These are phyloP conservation scores for Ustilaginoidea virens DNA, from an alignment of 2,329 filamentous ascomycete species.

Conservation along the genomic window DNA sequence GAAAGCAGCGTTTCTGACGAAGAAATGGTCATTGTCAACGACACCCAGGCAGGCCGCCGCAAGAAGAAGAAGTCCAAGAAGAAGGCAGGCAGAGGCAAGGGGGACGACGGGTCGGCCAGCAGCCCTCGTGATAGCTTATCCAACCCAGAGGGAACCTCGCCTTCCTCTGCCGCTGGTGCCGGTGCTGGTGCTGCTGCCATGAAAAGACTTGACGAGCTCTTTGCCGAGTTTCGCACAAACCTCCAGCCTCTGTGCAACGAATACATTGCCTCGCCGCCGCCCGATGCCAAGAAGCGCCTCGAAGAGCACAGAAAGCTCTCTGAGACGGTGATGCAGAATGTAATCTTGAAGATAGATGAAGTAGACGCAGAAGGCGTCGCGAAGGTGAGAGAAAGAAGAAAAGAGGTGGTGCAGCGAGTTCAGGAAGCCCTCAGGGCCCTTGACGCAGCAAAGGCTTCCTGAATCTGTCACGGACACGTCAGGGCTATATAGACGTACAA, in stretches of 20 bases:
- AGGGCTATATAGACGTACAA: too few species aligned
- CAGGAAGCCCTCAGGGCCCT: constrained; percentile 51
- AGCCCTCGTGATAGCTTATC: constrained; percentile 29
- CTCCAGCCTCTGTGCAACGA: constrained; percentile 50
- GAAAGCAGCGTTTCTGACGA: constrained; percentile 24
- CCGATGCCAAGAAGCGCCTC: constrained; percentile 48
- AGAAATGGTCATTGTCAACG: constrained; percentile 24
- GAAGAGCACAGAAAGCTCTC: constrained; percentile 63
- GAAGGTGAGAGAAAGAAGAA: constrained; percentile 49
- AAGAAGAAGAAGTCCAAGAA: constrained; percentile 27
- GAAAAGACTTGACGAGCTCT: constrained; percentile 52
- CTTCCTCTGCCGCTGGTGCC: constrained; percentile 18
- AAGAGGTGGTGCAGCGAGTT: constrained; percentile 57
- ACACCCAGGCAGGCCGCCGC: constrained; percentile 20
- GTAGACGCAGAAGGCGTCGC: constrained; percentile 58
- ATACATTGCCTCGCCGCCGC: constrained; percentile 47
- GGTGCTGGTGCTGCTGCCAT: constrained; percentile 19
- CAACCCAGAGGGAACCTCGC: constrained; percentile 16
- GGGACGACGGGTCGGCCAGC: constrained; percentile 24
- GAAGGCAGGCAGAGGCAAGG: constrained; percentile 21
- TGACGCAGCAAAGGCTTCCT: constrained; percentile 30
- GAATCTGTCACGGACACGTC: not conserved
- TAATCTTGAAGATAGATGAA: constrained; percentile 61
- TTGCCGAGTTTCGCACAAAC: constrained; percentile 45
- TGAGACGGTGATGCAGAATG: constrained; percentile 62